Evolutionary conservation across 2,329 filamentous ascomycete genomes (phyloP).

Genomic region (Ceratocystis diversiconidia): DNA sequence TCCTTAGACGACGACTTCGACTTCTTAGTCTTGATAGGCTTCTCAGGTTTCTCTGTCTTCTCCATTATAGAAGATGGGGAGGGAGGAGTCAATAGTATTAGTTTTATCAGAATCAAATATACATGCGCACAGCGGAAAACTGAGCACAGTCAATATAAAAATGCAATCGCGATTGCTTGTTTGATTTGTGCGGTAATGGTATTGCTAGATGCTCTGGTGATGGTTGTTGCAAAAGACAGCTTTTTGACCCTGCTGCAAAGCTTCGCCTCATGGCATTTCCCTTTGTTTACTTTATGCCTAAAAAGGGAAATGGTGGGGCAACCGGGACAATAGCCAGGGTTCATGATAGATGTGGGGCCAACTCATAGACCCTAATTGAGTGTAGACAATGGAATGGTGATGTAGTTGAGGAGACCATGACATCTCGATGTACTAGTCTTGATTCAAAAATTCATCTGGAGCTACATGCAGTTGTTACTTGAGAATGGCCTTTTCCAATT

Average conservation of each 20-base stretch:
- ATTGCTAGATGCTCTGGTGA: neutral
- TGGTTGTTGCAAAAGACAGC: neutral
- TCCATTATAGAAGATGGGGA: neutral
- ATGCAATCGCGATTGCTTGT: neutral
- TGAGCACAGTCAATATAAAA: neutral
- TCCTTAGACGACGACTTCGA: conserved; percentile 10
- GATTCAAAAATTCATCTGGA: too few species aligned
- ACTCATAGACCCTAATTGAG: neutral
- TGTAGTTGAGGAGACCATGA: neutral
- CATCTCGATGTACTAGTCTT: neutral
- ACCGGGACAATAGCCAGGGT: neutral
- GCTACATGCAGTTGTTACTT: too few species aligned
- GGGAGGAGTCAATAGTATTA: neutral
- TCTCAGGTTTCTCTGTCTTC: conserved; percentile 11
- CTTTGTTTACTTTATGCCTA: conserved; percentile 12
- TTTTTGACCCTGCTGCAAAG: neutral
- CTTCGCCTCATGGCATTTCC: neutral
- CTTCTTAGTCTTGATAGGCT: conserved; percentile 15
- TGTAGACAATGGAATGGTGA: neutral
- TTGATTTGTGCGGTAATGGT: neutral
- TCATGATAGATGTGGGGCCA: neutral
- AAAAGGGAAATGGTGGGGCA: conserved; percentile 7
- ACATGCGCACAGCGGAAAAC: neutral
- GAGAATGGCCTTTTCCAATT: too few species aligned
- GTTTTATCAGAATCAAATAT: too few species aligned